phyloP scores from a whole-genome alignment of 371 early-diverging fungal species.

The Circinella minor region DNA sequence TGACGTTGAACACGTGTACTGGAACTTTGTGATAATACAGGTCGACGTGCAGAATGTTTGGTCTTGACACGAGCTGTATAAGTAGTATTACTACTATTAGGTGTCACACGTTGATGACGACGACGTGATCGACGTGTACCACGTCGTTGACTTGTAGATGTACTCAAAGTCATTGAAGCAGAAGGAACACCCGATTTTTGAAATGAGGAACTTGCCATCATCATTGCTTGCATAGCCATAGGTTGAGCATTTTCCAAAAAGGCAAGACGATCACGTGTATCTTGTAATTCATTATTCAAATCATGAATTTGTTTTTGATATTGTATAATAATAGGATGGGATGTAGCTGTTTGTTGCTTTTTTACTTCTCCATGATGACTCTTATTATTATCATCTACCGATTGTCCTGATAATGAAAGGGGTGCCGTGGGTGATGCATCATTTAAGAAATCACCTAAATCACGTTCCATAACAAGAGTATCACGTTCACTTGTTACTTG shows the following conservation, averaged over 20 bases:
- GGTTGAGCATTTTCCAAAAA: slow-evolving; percentile 27
- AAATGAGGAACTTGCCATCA: slow-evolving; percentile 18
- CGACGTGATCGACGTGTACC: slow-evolving; percentile 16
- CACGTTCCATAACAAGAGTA: slow-evolving; percentile 61
- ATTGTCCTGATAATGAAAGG: not conserved
- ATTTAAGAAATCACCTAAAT: slow-evolving; percentile 43
- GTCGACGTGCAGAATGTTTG: slow-evolving; percentile 15
- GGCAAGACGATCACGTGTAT: slow-evolving; percentile 42
- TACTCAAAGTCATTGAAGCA: slow-evolving; percentile 9
- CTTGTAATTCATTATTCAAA: slow-evolving; percentile 50
- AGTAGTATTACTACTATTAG: slow-evolving; percentile 14
- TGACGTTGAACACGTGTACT: slow-evolving; percentile 1
- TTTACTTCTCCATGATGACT: not conserved
- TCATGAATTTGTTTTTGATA: slow-evolving; percentile 60
- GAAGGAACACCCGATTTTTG: slow-evolving; percentile 2
- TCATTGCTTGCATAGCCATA: slow-evolving; percentile 24
- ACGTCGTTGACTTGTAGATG: slow-evolving; percentile 15
- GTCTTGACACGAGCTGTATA: slow-evolving; percentile 12
- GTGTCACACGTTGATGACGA: slow-evolving; percentile 8
- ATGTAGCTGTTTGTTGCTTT: not conserved
- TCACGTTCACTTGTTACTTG: slow-evolving; percentile 64
- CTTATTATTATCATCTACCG: not conserved
- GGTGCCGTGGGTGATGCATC: slow-evolving; percentile 2
- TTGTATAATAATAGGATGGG: slow-evolving; percentile 55
- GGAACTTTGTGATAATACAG: slow-evolving; percentile 12